These are phyloP conservation scores for Curvularia sp. DNA, from an alignment of 2,329 filamentous ascomycete genomes.

Conservation along the genomic window DNA sequence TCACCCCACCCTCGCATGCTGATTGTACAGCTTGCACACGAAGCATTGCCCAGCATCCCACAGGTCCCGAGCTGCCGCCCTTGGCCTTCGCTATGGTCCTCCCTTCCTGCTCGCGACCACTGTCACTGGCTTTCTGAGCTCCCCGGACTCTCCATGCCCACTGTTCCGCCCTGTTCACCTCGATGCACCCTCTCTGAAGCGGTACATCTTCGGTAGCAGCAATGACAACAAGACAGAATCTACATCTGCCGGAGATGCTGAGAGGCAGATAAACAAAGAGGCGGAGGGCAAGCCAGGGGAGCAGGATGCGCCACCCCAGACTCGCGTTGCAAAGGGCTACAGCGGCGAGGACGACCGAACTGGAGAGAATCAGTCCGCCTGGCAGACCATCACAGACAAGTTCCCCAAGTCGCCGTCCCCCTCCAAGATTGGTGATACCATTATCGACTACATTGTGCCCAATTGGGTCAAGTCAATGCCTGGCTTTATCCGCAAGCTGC, in stretches of 20 bases:
- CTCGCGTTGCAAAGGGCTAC: slow-evolving; percentile 38
- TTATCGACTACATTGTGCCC: slow-evolving; percentile 77
- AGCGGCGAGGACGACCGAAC: slow-evolving; percentile 29
- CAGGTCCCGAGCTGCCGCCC: slow-evolving; percentile 20
- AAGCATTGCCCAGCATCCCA: slow-evolving; percentile 20
- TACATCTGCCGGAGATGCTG: slow-evolving; percentile 28
- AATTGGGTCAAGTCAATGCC: slow-evolving; percentile 82
- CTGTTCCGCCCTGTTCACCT: slow-evolving; percentile 34
- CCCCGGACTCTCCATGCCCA: slow-evolving; percentile 23
- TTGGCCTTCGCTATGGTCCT: slow-evolving; percentile 40
- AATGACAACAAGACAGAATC: slow-evolving; percentile 27
- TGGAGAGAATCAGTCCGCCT: slow-evolving; percentile 33
- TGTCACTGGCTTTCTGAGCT: slow-evolving; percentile 32
- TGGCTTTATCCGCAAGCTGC: slow-evolving; percentile 79
- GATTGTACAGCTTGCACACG: slow-evolving; percentile 34
- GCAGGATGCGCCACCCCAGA: slow-evolving; percentile 46
- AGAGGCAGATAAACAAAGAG: slow-evolving; percentile 24
- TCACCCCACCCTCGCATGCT: slow-evolving; percentile 9
- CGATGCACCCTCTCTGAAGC: slow-evolving; percentile 40
- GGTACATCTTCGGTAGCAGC: slow-evolving; percentile 10
- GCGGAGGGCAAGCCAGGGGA: slow-evolving; percentile 30
- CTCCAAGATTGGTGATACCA: slow-evolving; percentile 55
- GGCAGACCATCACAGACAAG: slow-evolving; percentile 44
- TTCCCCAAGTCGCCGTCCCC: slow-evolving; percentile 40
- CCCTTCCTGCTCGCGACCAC: slow-evolving; percentile 36